These are phyloP conservation scores for Pseudopyricularia cyperi DNA, from an alignment of 2,329 filamentous ascomycete genomes.

Conservation along the genomic window DNA sequence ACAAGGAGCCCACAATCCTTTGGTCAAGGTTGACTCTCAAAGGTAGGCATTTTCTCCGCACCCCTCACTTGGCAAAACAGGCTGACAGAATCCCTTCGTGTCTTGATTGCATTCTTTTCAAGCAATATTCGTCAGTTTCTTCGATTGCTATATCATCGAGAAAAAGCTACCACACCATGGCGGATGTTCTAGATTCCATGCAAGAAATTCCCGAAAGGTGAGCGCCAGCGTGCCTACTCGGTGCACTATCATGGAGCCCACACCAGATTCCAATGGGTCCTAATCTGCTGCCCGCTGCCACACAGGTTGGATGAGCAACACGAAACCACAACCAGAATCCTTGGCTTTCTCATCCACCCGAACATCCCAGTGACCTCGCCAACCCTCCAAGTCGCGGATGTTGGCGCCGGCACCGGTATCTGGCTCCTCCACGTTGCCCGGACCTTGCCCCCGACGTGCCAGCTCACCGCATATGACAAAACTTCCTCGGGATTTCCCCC, in stretches of 20 bases:
- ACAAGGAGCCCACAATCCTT: background rate
- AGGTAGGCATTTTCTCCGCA: too few relatives aligned
- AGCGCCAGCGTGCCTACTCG: background rate
- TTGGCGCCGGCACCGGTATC: slow-evolving; percentile 8
- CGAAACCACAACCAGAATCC: slow-evolving; percentile 7
- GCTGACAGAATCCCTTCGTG: too few relatives aligned
- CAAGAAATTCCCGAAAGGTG: slow-evolving; percentile 1
- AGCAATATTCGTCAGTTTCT: background rate
- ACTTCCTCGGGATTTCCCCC: slow-evolving; percentile 10
- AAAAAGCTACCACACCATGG: background rate
- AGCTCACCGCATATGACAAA: slow-evolving; percentile 12
- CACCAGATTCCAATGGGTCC: background rate
- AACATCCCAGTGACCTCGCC: slow-evolving; percentile 2
- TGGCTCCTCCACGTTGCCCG: slow-evolving; percentile 9
- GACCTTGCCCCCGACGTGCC: slow-evolving; percentile 5
- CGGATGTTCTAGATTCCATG: background rate
- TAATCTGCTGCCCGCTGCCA: background rate
- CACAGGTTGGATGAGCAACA: slow-evolving; percentile 9
- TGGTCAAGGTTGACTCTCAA: background rate
- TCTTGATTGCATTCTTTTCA: background rate
- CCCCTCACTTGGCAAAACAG: too few relatives aligned
- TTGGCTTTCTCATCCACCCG: slow-evolving; percentile 7
- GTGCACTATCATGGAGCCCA: background rate
- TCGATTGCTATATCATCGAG: background rate
- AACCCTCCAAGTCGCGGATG: slow-evolving; percentile 5